Percentiles rank a stretch among this genome's conserved stretches.
Conservation (phyloP, 225 moss, liverwort and hornwort genomes). For the Polytrichum formosum region DNA sequence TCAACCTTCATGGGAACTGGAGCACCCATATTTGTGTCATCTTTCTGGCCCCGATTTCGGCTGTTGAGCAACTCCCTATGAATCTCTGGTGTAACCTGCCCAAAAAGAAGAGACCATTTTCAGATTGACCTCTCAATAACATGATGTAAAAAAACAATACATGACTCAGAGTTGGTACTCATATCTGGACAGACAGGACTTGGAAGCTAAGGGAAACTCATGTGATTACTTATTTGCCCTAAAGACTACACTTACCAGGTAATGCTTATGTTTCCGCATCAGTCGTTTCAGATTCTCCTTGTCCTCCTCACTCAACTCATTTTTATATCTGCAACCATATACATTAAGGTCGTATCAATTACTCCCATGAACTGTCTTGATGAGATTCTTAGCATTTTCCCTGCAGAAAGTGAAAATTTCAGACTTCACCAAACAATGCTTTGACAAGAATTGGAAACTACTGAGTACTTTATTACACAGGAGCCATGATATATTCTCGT, state of each 20-base stretch:
- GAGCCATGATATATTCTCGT: neutral
- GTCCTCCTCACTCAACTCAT: slow-evolving; percentile 79
- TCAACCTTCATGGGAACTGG: slow-evolving; percentile 46
- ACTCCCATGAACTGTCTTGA: too few species aligned
- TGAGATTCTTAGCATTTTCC: too few species aligned
- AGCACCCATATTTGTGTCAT: slow-evolving; percentile 20
- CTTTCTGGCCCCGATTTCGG: slow-evolving; percentile 75
- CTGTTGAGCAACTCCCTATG: slow-evolving; percentile 85
- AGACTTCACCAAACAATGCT: too few species aligned
- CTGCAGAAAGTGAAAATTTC: too few species aligned
- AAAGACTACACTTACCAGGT: slow-evolving; percentile 49
- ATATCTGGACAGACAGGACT: too few species aligned
- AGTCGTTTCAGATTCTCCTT: slow-evolving; percentile 74
- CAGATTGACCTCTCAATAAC: too few species aligned
- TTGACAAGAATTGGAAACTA: too few species aligned
- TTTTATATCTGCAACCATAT: slow-evolving; percentile 71
- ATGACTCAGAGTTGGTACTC: too few species aligned
- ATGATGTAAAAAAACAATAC: too few species aligned
- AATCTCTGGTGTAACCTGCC: slow-evolving; percentile 90
- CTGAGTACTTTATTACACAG: neutral
- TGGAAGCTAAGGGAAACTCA: neutral
- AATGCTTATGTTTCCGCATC: slow-evolving; percentile 87
- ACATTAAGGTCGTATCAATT: neutral
- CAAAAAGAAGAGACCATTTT: neutral
- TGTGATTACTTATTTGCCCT: neutral